phyloP scores from a whole-genome alignment of 2,329 filamentous ascomycete genomes.

The Aspergillus ochraceus region DNA sequence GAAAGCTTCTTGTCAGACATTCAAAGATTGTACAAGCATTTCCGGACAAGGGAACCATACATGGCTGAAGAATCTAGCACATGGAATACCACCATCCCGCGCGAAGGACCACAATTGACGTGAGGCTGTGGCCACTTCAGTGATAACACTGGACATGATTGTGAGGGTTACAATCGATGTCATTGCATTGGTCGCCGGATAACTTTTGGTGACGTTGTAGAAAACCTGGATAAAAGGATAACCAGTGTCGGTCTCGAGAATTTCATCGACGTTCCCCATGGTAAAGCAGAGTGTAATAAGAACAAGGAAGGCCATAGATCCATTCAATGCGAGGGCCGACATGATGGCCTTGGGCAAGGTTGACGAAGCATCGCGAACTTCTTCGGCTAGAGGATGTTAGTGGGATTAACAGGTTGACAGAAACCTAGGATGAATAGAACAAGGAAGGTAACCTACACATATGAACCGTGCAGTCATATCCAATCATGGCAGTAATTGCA shows the following conservation, averaged over 20 bases:
- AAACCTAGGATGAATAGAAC: not conserved
- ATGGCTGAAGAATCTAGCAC: constrained; percentile 38
- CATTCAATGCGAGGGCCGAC: constrained; percentile 52
- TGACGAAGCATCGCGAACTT: constrained; percentile 48
- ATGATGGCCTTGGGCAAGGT: constrained; percentile 55
- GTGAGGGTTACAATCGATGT: constrained; percentile 52
- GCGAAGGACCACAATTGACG: constrained; percentile 59
- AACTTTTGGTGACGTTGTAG: constrained; percentile 50
- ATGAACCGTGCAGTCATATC: constrained; percentile 45
- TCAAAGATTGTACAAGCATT: not conserved
- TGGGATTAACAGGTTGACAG: not conserved
- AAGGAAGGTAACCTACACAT: constrained; percentile 39
- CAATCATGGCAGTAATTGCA: constrained; percentile 43
- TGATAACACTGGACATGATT: constrained; percentile 52
- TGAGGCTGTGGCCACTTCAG: constrained; percentile 58
- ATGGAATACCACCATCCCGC: constrained; percentile 42
- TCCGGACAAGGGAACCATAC: constrained; percentile 25
- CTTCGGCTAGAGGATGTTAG: constrained; percentile 34
- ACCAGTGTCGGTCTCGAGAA: constrained; percentile 48
- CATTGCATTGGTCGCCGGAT: constrained; percentile 54
- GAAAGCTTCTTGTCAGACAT: not conserved
- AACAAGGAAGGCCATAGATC: constrained; percentile 55
- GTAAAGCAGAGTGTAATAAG: constrained; percentile 57
- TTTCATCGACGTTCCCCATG: constrained; percentile 50
- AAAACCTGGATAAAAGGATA: constrained; percentile 64